Evolutionary conservation across 805 yeast genomes (phyloP), one percentile per base, ranked within the genome.

Genomic region (Schwanniomyces vanrijiae): DNA sequence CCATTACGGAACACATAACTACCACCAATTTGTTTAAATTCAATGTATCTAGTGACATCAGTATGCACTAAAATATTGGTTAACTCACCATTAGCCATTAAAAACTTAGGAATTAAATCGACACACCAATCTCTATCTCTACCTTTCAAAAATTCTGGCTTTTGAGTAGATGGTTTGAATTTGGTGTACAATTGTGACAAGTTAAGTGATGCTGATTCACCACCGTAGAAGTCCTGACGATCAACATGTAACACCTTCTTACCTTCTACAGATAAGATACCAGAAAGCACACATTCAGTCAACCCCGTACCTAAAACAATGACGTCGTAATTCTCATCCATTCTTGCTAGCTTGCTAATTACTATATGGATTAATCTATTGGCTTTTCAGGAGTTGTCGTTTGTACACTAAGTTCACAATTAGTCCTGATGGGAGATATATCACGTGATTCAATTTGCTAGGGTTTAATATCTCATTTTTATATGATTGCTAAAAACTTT

Each of bases 81-180:
- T 67, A 94, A 81, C 65, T 92, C 99, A 37, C 99, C 99, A 63
- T 90, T 89, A 46, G 97, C 91, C 99, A 94, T 94, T 57, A 94
- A 75, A 58, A 94, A 91, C 71, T 94, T 94, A 38, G 99, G 99
- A 61, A 94, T 90, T 70, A 94, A 78, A 65, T 94, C 99, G 44
- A 94, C 94, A 69, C 95, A 90, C 97, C 98, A 94, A 67, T 94
- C 98, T 54, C 98, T 81, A 62, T 90, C 96, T 61, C 95, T 83
- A 43, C 99, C 98, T 52, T 84, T 80, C 52, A 81, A 78, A 18
- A 75, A 76, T 51, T 84, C 86, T 35, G 89, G 85, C 55, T 80
- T 78, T 52, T 83, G 87, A 43, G 80, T 75, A 6, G 71, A 52
- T 26, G 97, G 96, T 64, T 90, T 89, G 78, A 90, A 91, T 71